Conservation (phyloP, 148 eudicot species). For the Polygonum aviculare region DNA sequence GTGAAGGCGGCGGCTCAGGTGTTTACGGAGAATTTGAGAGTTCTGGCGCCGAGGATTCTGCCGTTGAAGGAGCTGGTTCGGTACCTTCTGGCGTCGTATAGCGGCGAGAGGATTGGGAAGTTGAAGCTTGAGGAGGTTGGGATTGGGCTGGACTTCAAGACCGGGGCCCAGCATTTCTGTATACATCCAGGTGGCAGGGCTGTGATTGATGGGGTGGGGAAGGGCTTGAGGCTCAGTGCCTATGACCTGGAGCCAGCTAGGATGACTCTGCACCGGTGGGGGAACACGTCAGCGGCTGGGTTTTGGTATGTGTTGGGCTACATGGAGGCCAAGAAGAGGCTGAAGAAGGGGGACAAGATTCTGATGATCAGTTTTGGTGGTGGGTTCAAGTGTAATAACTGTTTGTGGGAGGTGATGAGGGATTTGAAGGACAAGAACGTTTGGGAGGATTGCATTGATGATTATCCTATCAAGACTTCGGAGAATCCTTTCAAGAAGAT, state of each 20-base stretch:
- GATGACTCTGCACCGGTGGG: conserved; percentile 82
- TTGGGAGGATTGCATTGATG: conserved; percentile 60
- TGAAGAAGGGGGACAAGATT: conserved; percentile 69
- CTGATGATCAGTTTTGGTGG: conserved; percentile 83
- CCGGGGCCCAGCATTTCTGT: conserved; percentile 67
- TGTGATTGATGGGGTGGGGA: conserved; percentile 60
- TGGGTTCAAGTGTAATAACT: conserved; percentile 83
- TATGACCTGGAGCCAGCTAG: conserved; percentile 73
- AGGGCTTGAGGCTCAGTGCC: conserved; percentile 41
- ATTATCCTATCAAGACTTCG: conserved; percentile 31
- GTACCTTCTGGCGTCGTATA: conserved; percentile 18
- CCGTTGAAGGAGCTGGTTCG: conserved; percentile 45
- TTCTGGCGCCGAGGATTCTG: conserved; percentile 42
- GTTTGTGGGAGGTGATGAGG: conserved; percentile 80
- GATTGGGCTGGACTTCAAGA: conserved; percentile 40
- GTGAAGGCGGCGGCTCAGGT: conserved; percentile 52
- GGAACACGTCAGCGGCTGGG: conserved; percentile 78
- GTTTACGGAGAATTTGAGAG: conserved; percentile 38
- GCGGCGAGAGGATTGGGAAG: conserved; percentile 11
- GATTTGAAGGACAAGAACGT: conserved; percentile 62
- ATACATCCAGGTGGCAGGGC: conserved; percentile 88
- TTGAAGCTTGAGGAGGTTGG: conserved; percentile 21
- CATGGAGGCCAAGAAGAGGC: conserved; percentile 88
- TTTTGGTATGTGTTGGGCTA: conserved; percentile 90
- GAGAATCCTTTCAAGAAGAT: conserved; percentile 49